Percentiles rank a stretch among this genome's conserved stretches.
phyloP scores from a whole-genome alignment of 2,329 filamentous ascomycete species.

The Dothideomycetes sp. region DNA sequence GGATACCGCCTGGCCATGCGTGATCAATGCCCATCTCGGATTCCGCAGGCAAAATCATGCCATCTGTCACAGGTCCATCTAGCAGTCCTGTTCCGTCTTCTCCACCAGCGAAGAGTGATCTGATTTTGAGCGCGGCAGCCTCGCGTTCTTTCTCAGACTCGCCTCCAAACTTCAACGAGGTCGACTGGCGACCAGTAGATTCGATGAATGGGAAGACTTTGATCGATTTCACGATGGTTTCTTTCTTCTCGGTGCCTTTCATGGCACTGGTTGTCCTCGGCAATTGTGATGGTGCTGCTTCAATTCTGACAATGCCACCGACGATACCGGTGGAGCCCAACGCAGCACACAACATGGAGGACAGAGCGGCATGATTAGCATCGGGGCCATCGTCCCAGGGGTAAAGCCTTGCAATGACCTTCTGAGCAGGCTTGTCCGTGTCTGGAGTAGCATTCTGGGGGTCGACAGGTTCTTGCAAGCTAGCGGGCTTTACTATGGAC shows the following conservation, averaged over 20 bases:
- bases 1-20: constrained; percentile 72
- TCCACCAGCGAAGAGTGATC: constrained; percentile 56
- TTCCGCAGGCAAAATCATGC: constrained; percentile 60
- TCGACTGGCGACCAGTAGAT: constrained; percentile 22
- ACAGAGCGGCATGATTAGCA: constrained; percentile 68
- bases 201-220: constrained; percentile 66
- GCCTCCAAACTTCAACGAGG: constrained; percentile 68
- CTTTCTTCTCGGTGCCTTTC: constrained; percentile 27
- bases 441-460: constrained; percentile 57
- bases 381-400: constrained; percentile 83
- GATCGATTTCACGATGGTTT: constrained; percentile 49
- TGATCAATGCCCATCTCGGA: constrained; percentile 41
- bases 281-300: constrained; percentile 66
- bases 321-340: constrained; percentile 64
- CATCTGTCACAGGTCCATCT: constrained; percentile 79
- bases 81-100: constrained; percentile 51
- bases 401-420: constrained; percentile 63
- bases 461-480: constrained; percentile 60
- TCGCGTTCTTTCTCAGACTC: constrained; percentile 76
- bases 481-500: constrained; percentile 76
- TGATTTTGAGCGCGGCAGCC: constrained; percentile 61
- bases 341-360: constrained; percentile 61
- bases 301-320: constrained; percentile 77
- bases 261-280: constrained; percentile 45
- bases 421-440: constrained; percentile 47